Conservation (phyloP, 441 rosid genomes). For the Croton laevigatus region DNA sequence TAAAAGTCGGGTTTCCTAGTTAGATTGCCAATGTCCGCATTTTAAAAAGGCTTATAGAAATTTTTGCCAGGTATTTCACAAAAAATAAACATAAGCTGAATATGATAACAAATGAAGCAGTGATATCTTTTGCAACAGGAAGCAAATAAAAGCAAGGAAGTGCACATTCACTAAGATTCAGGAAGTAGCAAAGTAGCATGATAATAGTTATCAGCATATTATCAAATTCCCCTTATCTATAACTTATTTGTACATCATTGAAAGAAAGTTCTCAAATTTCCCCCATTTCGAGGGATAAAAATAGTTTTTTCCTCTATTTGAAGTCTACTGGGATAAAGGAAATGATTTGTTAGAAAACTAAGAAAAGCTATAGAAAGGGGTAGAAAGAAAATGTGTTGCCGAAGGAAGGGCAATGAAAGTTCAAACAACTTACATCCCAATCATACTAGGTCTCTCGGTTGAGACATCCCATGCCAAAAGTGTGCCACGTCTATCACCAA, state of each 20-base stretch:
- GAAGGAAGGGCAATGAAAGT: constrained; percentile 10
- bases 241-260: background rate
- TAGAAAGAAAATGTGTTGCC: background rate
- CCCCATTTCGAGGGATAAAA: background rate
- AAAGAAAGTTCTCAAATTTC: background rate
- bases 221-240: background rate
- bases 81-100: constrained; percentile 2
- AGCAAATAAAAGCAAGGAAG: background rate
- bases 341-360: background rate
- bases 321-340: background rate
- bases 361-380: constrained; percentile 4
- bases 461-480: constrained; percentile 99
- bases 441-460: constrained; percentile 94
- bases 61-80: background rate
- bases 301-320: background rate
- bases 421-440: constrained; percentile 79
- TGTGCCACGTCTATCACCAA: constrained; percentile 98
- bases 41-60: too few species aligned
- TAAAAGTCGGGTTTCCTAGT: background rate
- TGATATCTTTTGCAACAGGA: background rate
- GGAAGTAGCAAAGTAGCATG: background rate
- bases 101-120: background rate
- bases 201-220: background rate
- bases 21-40: background rate
- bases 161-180: background rate